Percentiles rank a stretch among this genome's conserved stretches.
Conservation (phyloP, 257 asterid species). For the Eucommia ulmoides region DNA sequence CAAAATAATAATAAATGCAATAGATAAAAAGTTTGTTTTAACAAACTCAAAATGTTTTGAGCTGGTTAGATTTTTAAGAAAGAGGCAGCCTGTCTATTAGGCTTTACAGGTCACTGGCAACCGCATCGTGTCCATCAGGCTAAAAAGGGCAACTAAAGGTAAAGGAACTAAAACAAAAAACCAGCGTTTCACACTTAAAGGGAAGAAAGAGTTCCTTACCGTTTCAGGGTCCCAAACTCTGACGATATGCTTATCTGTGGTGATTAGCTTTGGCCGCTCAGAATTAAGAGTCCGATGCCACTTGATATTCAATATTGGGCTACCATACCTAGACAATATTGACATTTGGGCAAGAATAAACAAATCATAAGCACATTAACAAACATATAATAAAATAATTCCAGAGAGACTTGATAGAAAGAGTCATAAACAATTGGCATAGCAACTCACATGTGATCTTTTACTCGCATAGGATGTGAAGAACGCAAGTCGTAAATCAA, state of each 20-base stretch:
- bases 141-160: background rate
- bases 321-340: slow-evolving; percentile 63
- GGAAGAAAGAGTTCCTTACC: slow-evolving; percentile 29
- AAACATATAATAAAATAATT: background rate
- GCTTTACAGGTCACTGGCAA: too few relatives aligned
- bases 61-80: too few relatives aligned
- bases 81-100: too few relatives aligned
- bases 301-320: slow-evolving; percentile 74
- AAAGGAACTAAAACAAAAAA: background rate
- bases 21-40: too few relatives aligned
- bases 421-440: too few relatives aligned
- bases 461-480: slow-evolving; percentile 55
- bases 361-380: too few relatives aligned
- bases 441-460: slow-evolving; percentile 89
- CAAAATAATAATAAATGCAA: too few relatives aligned
- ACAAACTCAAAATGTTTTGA: too few relatives aligned
- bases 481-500: slow-evolving; percentile 77
- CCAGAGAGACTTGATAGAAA: background rate
- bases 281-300: slow-evolving; percentile 86
- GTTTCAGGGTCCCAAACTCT: slow-evolving; percentile 90
- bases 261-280: slow-evolving; percentile 51
- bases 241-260: slow-evolving; percentile 78
- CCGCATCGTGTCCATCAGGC: too few relatives aligned
- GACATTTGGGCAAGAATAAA: too few relatives aligned
- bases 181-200: background rate